Evolutionary conservation across 495 filamentous ascomycete species (phyloP).

Genomic region (Penicillium ucsense): DNA sequence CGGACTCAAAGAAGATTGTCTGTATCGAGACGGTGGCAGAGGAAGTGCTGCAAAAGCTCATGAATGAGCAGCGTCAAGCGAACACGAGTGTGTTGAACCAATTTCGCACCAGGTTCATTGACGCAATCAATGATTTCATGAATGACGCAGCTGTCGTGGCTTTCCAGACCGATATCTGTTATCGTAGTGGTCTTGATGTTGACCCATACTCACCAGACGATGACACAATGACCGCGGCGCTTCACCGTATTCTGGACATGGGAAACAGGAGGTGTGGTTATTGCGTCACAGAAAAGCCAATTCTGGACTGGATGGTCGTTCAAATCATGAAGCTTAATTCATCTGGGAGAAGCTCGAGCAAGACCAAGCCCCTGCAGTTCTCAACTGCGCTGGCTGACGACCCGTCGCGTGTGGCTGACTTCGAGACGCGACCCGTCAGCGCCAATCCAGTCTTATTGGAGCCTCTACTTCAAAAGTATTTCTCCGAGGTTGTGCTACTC

Average conservation of each 20-base stretch:
- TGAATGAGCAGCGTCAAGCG: conserved; percentile 12
- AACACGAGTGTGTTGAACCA: conserved; percentile 19
- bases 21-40: conserved; percentile 73
- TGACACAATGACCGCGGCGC: conserved; percentile 19
- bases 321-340: conserved; percentile 26
- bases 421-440: conserved; percentile 56
- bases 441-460: conserved; percentile 75
- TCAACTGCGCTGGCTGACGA: conserved; percentile 83
- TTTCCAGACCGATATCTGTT: conserved; percentile 83
- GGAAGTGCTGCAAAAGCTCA: conserved; percentile 44
- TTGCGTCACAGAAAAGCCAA: conserved; percentile 50
- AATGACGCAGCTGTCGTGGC: conserved; percentile 61
- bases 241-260: conserved; percentile 20
- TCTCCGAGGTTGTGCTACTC: conserved; percentile 66
- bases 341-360: conserved; percentile 10
- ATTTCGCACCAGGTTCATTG: conserved; percentile 38
- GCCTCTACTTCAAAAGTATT: conserved; percentile 57
- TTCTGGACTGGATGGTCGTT: conserved; percentile 61
- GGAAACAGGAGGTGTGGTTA: conserved; percentile 21
- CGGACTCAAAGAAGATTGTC: conserved; percentile 65
- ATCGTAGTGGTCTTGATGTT: conserved; percentile 61
- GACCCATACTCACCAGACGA: conserved; percentile 21
- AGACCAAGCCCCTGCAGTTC: conserved; percentile 71
- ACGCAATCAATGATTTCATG: conserved; percentile 42
- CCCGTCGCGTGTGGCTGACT: not conserved